Percentiles rank a stretch among this genome's conserved stretches.
These are phyloP conservation scores for Phytophthora tentaculata DNA, from an alignment of 352 stramenopile species.

Conservation along the genomic window DNA sequence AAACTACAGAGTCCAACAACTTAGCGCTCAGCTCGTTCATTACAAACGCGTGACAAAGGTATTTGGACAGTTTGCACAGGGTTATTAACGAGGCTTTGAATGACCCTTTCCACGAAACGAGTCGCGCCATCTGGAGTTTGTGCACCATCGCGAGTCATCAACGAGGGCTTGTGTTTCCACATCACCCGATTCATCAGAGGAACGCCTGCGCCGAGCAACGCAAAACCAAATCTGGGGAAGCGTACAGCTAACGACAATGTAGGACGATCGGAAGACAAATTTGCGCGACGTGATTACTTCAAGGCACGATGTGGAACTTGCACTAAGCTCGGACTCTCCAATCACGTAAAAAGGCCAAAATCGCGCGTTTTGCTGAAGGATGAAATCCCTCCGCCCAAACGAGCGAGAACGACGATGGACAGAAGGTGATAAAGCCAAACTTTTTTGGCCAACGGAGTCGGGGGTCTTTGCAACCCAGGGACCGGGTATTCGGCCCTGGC, in stretches of 20 bases:
- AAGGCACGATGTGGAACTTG: not conserved
- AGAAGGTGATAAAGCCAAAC: not conserved
- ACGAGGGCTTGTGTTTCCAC: too few relatives aligned
- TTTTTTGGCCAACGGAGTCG: too few relatives aligned
- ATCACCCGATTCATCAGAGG: too few relatives aligned
- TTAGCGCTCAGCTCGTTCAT: not conserved
- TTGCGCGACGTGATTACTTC: not conserved
- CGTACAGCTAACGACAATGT: too few relatives aligned
- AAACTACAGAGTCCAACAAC: not conserved
- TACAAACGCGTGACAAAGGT: not conserved
- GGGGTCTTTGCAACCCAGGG: too few relatives aligned
- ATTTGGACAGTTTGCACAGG: not conserved
- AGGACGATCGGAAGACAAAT: not conserved
- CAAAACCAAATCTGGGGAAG: too few relatives aligned
- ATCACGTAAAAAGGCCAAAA: too few relatives aligned
- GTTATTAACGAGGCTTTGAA: not conserved
- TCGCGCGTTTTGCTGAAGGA: too few relatives aligned
- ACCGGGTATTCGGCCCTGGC: not conserved
- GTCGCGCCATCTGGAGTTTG: not conserved
- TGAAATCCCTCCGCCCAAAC: too few relatives aligned
- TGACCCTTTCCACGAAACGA: not conserved
- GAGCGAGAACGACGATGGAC: too few relatives aligned
- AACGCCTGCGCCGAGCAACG: too few relatives aligned
- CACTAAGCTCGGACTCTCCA: not conserved
- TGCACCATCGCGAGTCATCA: not conserved